Percentiles rank a stretch among this genome's conserved stretches.
These are phyloP conservation scores for Podospora sp. DNA, from an alignment of 495 filamentous ascomycete genomes.

Conservation along the genomic window DNA sequence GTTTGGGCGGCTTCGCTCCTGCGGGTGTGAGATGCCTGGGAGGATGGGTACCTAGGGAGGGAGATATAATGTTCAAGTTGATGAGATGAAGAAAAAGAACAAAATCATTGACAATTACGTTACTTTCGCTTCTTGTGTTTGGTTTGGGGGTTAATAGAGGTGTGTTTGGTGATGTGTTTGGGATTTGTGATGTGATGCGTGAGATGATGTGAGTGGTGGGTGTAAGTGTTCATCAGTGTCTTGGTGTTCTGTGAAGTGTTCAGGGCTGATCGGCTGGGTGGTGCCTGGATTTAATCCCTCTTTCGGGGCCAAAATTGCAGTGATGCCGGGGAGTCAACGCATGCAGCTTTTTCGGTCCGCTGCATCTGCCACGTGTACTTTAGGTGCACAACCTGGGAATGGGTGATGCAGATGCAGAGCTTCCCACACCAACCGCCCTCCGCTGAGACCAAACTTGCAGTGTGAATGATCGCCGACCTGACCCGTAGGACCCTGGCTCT, in stretches of 20 bases:
- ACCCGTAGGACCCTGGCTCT: too few species aligned
- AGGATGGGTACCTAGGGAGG: neutral
- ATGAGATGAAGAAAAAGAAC: neutral
- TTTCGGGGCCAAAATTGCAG: neutral
- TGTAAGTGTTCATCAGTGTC: neutral
- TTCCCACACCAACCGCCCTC: too few species aligned
- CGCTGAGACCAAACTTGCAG: too few species aligned
- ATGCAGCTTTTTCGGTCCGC: too few species aligned
- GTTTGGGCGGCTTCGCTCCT: too few species aligned
- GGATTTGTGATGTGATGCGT: neutral
- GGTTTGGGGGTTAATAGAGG: conserved; percentile 8
- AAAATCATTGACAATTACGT: neutral
- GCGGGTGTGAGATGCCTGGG: too few species aligned
- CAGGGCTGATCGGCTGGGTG: neutral
- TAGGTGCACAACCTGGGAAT: too few species aligned
- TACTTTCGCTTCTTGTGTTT: conserved; percentile 2
- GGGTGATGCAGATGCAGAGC: too few species aligned
- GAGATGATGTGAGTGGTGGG: neutral
- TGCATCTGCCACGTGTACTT: too few species aligned
- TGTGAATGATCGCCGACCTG: too few species aligned
- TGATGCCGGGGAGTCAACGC: too few species aligned
- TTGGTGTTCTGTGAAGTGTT: neutral
- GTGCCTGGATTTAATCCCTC: neutral
- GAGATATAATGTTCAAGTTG: neutral
- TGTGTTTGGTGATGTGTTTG: conserved; percentile 5